Conservation (phyloP, 352 stramenopile species). For the Pythium brassicae region DNA sequence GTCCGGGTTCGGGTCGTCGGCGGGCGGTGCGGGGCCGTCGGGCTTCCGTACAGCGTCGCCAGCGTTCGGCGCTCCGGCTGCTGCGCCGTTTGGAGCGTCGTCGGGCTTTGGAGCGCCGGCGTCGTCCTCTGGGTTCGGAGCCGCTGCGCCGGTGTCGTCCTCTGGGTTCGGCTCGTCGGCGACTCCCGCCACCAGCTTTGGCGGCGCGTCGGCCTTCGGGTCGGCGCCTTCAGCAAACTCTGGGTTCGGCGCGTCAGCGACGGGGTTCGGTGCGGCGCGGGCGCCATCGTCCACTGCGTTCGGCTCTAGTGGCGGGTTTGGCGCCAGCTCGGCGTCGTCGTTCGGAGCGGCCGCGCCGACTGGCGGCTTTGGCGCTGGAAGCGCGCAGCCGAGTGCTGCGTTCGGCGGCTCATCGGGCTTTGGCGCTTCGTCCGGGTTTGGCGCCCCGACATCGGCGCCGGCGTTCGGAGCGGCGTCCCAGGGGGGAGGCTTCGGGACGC, state of each 20-base stretch:
- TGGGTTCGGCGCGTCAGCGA: neutral
- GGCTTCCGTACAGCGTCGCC: constrained; percentile 1
- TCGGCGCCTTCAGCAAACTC: constrained; percentile 2
- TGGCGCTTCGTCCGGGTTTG: constrained; percentile 17
- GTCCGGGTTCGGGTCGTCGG: constrained; percentile 29
- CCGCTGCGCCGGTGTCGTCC: constrained; percentile 15
- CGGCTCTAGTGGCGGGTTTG: constrained; percentile 7
- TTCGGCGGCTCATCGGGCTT: constrained; percentile 13
- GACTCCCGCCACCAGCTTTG: too few relatives aligned
- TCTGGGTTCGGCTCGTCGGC: neutral
- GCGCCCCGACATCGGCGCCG: constrained; percentile 15
- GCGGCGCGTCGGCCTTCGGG: too few relatives aligned
- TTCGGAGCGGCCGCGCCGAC: constrained; percentile 25
- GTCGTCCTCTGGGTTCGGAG: constrained; percentile 30
- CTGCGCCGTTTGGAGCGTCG: neutral
- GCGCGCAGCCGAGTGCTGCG: neutral
- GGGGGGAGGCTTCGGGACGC: constrained; percentile 6
- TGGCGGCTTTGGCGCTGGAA: constrained; percentile 5
- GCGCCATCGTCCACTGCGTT: constrained; percentile 3
- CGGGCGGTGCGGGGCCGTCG: constrained; percentile 15
- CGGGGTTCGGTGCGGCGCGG: too few relatives aligned
- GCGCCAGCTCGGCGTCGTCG: constrained; percentile 11
- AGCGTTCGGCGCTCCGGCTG: constrained; percentile 11
- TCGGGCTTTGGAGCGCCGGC: constrained; percentile 17
- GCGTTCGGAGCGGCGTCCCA: constrained; percentile 19